Base-by-base conservation (phyloP, 108 stramenopile species). In the Ochromonas danica region DNA sequence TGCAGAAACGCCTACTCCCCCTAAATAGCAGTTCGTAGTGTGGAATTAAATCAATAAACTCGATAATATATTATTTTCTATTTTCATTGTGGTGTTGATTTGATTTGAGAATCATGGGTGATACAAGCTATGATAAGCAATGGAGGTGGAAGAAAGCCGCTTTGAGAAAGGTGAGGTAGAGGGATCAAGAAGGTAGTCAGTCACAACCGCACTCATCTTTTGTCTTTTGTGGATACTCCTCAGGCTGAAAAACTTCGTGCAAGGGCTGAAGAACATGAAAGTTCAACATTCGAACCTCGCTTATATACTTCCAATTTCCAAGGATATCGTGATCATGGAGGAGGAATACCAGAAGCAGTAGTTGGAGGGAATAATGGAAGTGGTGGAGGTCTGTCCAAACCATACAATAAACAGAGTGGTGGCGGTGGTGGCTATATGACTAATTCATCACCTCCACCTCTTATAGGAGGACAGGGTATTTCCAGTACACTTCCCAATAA, bases 61-160 rank as follows among this genome's bases (percentile, higher is more conserved):
- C n/a, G n/a, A n/a, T n/a, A n/a, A n/a, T n/a, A n/a, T n/a, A n/a
- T n/a, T n/a, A n/a, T n/a, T n/a, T n/a, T n/a, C n/a, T n/a, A n/a
- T n/a, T n/a, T n/a, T n/a, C n/a, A n/a, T n/a, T n/a, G n/a, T n/a
- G n/a, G n/a, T n/a, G n/a, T n/a, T n/a, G n/a, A n/a, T n/a, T n/a
- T n/a, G n/a, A n/a, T n/a, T n/a, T n/a, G n/a, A n/a, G n/a, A n/a
- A n/a, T n/a, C n/a, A n/a, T n/a, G n/a, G n/a, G n/a, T n/a, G n/a
- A n/a, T n/a, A n/a, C n/a, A n/a, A n/a, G n/a, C n/a, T 70, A 70
- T 70, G 67, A 70, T 38, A 70, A 42, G 22, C 67, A 70, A 70
- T 14, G 6, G 41, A 70, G 22, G 22, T 70, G 67, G 67, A 70
- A 42, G 67, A 42, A 70, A 70, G 22, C 22, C 14, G 67, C 67